Conservation (phyloP, 768 basidiomycete genomes). For the Auriculariales sp. region DNA sequence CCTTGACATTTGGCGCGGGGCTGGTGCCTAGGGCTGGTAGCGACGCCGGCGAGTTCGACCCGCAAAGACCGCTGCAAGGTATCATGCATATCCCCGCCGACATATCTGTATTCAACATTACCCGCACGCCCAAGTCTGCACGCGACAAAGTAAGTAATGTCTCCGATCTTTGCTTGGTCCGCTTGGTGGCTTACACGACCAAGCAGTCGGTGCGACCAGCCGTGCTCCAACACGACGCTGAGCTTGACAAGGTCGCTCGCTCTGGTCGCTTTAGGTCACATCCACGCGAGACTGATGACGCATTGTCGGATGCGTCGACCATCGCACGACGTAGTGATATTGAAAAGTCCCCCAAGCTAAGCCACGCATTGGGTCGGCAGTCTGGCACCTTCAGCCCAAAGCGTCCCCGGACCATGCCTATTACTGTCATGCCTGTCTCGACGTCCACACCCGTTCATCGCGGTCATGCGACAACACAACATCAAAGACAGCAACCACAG, state of each 20-base stretch:
- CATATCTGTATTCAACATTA: conserved; percentile 27
- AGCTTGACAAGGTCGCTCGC: conserved; percentile 45
- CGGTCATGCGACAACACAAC: too few relatives aligned
- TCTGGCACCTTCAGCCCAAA: conserved; percentile 51
- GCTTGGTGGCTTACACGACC: conserved; percentile 6
- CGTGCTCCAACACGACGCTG: conserved; percentile 45
- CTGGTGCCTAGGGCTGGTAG: conserved; percentile 35
- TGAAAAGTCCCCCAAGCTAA: conserved; percentile 44
- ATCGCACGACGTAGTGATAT: conserved; percentile 31
- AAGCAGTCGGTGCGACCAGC: conserved; percentile 32
- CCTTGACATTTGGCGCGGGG: conserved; percentile 73
- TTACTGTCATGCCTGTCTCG: conserved; percentile 1
- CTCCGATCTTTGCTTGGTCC: conserved; percentile 3
- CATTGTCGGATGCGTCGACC: conserved; percentile 24
- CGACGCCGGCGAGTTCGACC: conserved; percentile 73
- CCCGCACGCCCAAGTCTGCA: conserved; percentile 28
- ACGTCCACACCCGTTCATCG: conserved; percentile 3
- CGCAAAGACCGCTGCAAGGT: conserved; percentile 60
- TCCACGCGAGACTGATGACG: conserved; percentile 14
- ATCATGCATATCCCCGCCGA: conserved; percentile 38
- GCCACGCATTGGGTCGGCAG: conserved; percentile 55
- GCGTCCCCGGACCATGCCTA: conserved; percentile 36
- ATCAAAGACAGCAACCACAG: neutral
- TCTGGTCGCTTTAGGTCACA: conserved; percentile 35
- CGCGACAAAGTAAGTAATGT: neutral